Conservation (phyloP, 495 filamentous ascomycete species). For the Articulospora tetracladia region DNA sequence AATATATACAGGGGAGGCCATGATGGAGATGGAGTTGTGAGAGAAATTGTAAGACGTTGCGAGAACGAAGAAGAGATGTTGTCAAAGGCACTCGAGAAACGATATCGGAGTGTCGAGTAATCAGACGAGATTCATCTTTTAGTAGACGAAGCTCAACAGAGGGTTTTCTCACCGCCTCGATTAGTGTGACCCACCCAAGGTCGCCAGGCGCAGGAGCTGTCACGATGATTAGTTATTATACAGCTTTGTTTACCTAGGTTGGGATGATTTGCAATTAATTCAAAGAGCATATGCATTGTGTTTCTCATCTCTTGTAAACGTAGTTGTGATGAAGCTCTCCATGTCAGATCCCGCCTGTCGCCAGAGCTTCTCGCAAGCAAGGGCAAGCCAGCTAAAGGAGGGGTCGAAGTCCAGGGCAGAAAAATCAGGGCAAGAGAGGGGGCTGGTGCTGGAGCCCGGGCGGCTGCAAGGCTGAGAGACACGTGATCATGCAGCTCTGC, state of each 20-base stretch:
- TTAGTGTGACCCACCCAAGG: neutral
- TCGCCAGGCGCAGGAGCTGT: too few relatives aligned
- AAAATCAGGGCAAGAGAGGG: neutral
- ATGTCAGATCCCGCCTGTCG: neutral
- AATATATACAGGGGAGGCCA: conserved; percentile 73
- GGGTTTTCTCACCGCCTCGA: conserved; percentile 7
- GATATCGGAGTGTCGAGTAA: neutral
- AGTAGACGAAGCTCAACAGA: conserved; percentile 3
- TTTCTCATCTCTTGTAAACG: too few relatives aligned
- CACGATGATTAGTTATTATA: too few relatives aligned
- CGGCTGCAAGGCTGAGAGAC: conserved; percentile 14
- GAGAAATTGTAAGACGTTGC: conserved; percentile 3
- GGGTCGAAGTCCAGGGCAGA: neutral
- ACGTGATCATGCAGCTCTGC: conserved; percentile 15
- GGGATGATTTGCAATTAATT: too few relatives aligned
- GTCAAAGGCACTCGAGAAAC: neutral
- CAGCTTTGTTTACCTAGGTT: too few relatives aligned
- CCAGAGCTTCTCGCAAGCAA: too few relatives aligned
- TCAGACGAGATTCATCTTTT: neutral
- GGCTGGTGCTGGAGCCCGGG: neutral
- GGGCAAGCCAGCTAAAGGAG: neutral
- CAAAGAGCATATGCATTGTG: too few relatives aligned
- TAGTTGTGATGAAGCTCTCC: too few relatives aligned
- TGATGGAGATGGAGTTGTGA: conserved; percentile 43
- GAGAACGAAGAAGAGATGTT: neutral